phyloP scores from a whole-genome alignment of 2,329 filamentous ascomycete genomes.

The Chrysosporium queenslandicum region DNA sequence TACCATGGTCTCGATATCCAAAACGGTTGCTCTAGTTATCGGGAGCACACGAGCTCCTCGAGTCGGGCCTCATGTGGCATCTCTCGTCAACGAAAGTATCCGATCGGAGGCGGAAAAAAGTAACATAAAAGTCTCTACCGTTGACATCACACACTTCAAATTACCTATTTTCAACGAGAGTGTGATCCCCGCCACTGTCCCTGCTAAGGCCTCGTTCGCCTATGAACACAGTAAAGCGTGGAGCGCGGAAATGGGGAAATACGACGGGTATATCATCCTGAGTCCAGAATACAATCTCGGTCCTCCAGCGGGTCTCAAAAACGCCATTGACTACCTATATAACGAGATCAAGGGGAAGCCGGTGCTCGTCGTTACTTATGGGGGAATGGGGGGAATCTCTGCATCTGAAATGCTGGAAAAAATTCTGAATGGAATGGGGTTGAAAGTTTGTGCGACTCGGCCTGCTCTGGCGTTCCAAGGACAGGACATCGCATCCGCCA shows the following conservation, averaged over 20 bases:
- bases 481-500: background rate
- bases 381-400: background rate
- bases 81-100: constrained; percentile 25
- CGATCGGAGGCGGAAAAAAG: constrained; percentile 16
- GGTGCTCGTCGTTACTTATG: background rate
- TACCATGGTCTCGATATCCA: constrained; percentile 9
- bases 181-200: constrained; percentile 30
- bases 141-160: constrained; percentile 27
- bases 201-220: constrained; percentile 25
- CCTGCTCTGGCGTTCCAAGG: background rate
- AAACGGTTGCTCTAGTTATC: constrained; percentile 29
- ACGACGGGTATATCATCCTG: constrained; percentile 36
- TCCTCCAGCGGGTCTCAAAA: constrained; percentile 47
- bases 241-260: constrained; percentile 28
- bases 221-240: constrained; percentile 31
- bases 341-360: constrained; percentile 4
- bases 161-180: constrained; percentile 35
- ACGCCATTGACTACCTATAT: constrained; percentile 51
- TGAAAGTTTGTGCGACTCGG: background rate
- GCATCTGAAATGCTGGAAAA: constrained; percentile 6
- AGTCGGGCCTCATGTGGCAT: constrained; percentile 29
- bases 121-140: constrained; percentile 22
- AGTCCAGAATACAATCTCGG: constrained; percentile 47
- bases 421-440: background rate
- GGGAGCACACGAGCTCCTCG: constrained; percentile 29